These are phyloP conservation scores for Suillus subaureus DNA, from an alignment of 768 basidiomycete species.

Conservation along the genomic window DNA sequence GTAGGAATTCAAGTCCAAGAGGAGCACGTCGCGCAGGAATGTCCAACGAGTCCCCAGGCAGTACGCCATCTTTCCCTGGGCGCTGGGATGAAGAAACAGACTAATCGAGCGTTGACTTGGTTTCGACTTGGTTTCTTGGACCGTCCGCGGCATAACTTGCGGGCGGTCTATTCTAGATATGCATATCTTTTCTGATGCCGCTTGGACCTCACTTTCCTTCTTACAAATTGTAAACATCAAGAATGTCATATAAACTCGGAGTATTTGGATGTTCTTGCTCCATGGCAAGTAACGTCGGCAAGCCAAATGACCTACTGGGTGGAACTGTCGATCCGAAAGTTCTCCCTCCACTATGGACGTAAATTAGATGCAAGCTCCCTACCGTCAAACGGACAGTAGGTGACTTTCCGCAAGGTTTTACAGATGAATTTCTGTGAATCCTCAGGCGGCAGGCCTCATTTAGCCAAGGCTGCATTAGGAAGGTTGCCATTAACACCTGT, in stretches of 20 bases:
- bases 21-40: conserved; percentile 15
- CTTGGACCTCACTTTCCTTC: background rate
- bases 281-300: no score
- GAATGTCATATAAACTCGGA: background rate
- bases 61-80: conserved; percentile 32
- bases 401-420: background rate
- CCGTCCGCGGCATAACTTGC: background rate
- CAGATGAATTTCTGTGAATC: background rate
- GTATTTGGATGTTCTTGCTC: background rate
- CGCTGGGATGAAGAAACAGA: conserved; percentile 38
- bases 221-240: conserved; percentile 2
- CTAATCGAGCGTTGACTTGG: conserved; percentile 17
- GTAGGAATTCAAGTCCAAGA: conserved; percentile 14
- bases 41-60: conserved; percentile 13
- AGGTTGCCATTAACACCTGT: no score
- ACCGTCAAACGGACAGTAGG: background rate
- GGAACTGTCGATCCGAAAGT: no score
- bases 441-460: no score
- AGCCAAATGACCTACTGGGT: no score
- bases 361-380: no score
- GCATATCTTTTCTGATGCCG: background rate
- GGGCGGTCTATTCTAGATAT: background rate
- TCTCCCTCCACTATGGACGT: no score
- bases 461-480: background rate
- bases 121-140: conserved; percentile 1